phyloP scores from a whole-genome alignment of 805 yeast genomes.

The Suhomyces kilbournensis region DNA sequence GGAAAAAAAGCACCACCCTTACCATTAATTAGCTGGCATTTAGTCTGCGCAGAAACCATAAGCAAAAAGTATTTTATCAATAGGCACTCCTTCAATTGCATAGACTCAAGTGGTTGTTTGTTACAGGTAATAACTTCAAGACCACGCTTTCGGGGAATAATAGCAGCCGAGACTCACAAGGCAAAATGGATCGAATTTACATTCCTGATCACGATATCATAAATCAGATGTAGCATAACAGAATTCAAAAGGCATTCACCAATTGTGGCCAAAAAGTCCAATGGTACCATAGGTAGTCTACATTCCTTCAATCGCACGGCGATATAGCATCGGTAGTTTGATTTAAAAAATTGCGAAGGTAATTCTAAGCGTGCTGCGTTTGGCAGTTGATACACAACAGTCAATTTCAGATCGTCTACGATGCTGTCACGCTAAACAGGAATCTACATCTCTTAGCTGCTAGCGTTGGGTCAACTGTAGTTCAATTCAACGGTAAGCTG shows the following conservation, averaged over 20 bases:
- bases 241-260: background rate
- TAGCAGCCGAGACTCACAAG: background rate
- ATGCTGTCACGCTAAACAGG: background rate
- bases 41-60: background rate
- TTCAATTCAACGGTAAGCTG: background rate
- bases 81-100: background rate
- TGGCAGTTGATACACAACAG: background rate
- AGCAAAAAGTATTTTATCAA: background rate
- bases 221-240: background rate
- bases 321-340: background rate
- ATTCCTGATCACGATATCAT: background rate
- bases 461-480: background rate
- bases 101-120: background rate
- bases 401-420: background rate
- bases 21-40: background rate
- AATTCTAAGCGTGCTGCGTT: background rate
- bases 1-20: background rate
- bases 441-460: background rate
- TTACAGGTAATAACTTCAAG: background rate
- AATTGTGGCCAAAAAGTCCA: background rate
- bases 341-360: background rate
- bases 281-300: background rate
- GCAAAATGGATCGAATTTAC: background rate
- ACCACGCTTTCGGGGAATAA: background rate
- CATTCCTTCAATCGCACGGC: background rate